Conservation (phyloP, 495 filamentous ascomycete genomes). For the Arthonia radiata region DNA sequence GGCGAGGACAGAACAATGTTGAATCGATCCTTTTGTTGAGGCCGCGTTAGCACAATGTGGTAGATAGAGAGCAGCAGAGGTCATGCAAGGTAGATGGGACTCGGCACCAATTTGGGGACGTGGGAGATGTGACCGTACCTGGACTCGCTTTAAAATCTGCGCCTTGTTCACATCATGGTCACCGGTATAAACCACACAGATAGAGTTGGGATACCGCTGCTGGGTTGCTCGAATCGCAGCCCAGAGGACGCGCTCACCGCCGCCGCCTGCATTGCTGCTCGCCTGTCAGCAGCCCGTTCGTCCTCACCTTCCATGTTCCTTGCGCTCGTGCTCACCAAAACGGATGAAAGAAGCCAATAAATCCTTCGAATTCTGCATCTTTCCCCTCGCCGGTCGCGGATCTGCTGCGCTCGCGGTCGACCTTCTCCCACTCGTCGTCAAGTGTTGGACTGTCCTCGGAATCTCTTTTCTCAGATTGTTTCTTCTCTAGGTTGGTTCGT, state of each 20-base stretch:
- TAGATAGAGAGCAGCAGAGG: too few relatives aligned
- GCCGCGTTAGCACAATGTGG: too few relatives aligned
- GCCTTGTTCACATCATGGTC: conserved; percentile 69
- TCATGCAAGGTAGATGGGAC: conserved; percentile 1
- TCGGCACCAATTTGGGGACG: too few relatives aligned
- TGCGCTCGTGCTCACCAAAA: conserved; percentile 36
- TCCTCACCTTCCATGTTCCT: not conserved
- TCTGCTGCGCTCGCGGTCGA: conserved; percentile 29
- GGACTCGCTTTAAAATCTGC: conserved; percentile 50
- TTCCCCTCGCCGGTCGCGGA: conserved; percentile 26
- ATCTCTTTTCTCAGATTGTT: conserved; percentile 10
- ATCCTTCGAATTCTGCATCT: conserved; percentile 43
- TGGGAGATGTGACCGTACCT: conserved; percentile 18
- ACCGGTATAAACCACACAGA: conserved; percentile 82
- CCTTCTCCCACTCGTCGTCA: conserved; percentile 55
- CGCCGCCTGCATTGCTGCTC: conserved; percentile 72
- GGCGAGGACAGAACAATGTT: conserved; percentile 74
- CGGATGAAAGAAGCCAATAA: conserved; percentile 92
- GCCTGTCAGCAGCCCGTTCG: not conserved
- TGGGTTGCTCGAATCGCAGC: conserved; percentile 84
- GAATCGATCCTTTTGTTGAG: conserved; percentile 65
- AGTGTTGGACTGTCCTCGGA: not conserved
- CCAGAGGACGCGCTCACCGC: conserved; percentile 91
- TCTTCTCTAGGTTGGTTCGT: conserved; percentile 18
- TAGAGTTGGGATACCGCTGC: conserved; percentile 62